phyloP scores from a whole-genome alignment of 2,329 filamentous ascomycete species.

The Gnomoniopsis sp. region DNA sequence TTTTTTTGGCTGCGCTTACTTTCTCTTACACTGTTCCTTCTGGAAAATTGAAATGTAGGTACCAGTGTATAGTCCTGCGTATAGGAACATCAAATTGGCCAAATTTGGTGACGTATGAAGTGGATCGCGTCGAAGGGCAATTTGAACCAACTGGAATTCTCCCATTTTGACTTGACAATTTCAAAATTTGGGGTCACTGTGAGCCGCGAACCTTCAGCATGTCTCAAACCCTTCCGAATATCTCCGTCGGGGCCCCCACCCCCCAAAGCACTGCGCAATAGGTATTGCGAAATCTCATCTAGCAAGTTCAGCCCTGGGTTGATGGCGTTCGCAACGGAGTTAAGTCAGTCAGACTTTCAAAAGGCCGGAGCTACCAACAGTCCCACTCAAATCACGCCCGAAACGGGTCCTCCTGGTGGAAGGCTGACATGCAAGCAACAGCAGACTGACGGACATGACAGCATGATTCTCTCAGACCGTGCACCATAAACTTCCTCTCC shows the following conservation, averaged over 20 bases:
- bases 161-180: not conserved
- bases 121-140: not conserved
- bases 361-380: not conserved
- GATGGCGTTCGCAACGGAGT: not conserved
- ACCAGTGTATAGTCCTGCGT: not conserved
- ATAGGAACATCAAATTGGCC: not conserved
- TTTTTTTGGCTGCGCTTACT: not conserved
- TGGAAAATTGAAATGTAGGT: too few species aligned
- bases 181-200: slow-evolving; percentile 7
- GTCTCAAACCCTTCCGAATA: slow-evolving; percentile 1
- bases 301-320: not conserved
- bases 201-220: not conserved
- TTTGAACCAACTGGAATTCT: not conserved
- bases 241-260: not conserved
- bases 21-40: too few species aligned
- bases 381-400: not conserved
- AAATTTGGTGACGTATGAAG: not conserved
- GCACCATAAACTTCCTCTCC: not conserved
- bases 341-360: not conserved
- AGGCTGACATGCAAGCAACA: slow-evolving; percentile 3
- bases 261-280: not conserved
- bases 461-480: not conserved
- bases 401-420: not conserved
- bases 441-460: slow-evolving; percentile 3
- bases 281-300: slow-evolving; percentile 2